Evolutionary conservation across 1,284 basidiomycete species (phyloP), one percentile per base, ranked within the genome.

Genomic region (Cryptococcus jaspeensis): DNA sequence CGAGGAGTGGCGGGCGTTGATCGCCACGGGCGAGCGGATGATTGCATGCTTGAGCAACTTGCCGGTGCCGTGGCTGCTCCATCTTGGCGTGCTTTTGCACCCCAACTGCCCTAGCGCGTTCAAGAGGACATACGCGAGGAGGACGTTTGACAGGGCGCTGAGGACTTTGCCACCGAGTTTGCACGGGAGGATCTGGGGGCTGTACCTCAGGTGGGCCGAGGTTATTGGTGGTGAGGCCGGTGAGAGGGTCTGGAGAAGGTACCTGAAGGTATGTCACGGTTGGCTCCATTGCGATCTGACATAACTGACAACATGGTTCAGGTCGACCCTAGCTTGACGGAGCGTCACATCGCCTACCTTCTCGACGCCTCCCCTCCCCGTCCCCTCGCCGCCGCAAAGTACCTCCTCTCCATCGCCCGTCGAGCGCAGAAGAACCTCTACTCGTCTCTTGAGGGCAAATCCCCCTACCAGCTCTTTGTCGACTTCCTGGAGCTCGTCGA

Each of bases 181-280:
- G n/a, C 96, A 99, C 73, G 84, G 85, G 15, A 87, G 93, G 40
- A 84, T 99, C 62, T 99, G 96, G 96, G 85, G 89, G 20, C 83
- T 90, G 50, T 99, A 97, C 75, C 84, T 99, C n/a, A 81, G 89
- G 8, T 98, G 93, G 92, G 89, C 94, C 2, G 92, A 96, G 80
- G 75, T 81, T 28, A 84, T 84, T 69, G 90, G 91, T 55, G 92
- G 92, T n/a, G 78, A 85, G 49, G 90, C 90, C 0, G 89, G 88
- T 42, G 89, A 93, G 50, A 81, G 87, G 23, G 85, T 96, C 16
- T 99, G 95, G 81, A 84, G 94, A 56, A 84, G 96, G 41, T 98
- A 95, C 74, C 85, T 99, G 41, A 79, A 84, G 60, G 80, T 81
- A 49, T 71, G 81, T 66, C 23, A 12, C 20, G 40, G 3, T 53